A percentile compares a stretch with the other conserved stretches of the same genome.
Conservation (phyloP, 495 filamentous ascomycete species). For the Tirmania nivea region DNA sequence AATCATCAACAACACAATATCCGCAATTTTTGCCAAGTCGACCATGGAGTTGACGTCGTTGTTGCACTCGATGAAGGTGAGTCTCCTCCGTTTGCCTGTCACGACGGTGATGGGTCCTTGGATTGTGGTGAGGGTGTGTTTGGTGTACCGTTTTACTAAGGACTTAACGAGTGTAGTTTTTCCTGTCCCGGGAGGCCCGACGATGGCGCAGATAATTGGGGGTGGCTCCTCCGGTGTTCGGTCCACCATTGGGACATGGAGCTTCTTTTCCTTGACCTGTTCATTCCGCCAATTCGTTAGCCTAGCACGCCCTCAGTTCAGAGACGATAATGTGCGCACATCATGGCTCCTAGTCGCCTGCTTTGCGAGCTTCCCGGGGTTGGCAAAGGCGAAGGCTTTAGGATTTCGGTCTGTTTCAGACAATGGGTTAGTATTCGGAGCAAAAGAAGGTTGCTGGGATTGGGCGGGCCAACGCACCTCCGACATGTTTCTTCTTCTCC, state of each 20-base stretch:
- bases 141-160: constrained; percentile 79
- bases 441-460: constrained; percentile 5
- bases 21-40: constrained; percentile 84
- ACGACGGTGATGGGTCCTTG: constrained; percentile 85
- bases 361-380: constrained; percentile 65
- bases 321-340: constrained; percentile 29
- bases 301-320: background rate
- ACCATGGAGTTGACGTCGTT: constrained; percentile 89
- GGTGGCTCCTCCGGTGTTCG: constrained; percentile 89
- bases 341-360: constrained; percentile 76
- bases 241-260: constrained; percentile 91
- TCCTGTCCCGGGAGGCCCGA: constrained; percentile 72
- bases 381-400: constrained; percentile 74
- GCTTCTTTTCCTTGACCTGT: constrained; percentile 77
- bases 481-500: constrained; percentile 65
- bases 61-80: constrained; percentile 92
- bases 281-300: constrained; percentile 3
- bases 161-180: constrained; percentile 76
- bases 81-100: constrained; percentile 72
- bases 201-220: constrained; percentile 71
- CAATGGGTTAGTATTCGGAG: background rate
- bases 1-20: constrained; percentile 92
- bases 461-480: constrained; percentile 21
- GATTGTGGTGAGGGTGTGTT: constrained; percentile 75
- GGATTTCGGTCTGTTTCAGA: constrained; percentile 47